These are phyloP conservation scores for Candida krabiensis DNA, from an alignment of 805 yeast genomes.

Conservation along the genomic window DNA sequence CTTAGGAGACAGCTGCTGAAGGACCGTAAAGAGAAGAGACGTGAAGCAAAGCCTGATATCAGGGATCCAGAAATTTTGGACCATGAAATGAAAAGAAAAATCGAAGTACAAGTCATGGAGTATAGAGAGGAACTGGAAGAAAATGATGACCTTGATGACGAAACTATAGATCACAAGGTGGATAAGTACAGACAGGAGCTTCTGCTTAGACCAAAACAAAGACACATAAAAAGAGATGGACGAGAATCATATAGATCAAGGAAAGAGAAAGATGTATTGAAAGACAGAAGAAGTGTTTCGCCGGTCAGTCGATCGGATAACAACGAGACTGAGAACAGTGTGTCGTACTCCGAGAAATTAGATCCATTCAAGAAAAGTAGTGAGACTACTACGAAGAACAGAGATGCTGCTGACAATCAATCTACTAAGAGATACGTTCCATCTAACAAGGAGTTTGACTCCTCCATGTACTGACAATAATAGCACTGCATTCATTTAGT, in stretches of 20 bases:
- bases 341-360: slow-evolving; percentile 15
- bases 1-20: slow-evolving; percentile 34
- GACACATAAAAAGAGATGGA: neutral
- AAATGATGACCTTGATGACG: slow-evolving; percentile 36
- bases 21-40: slow-evolving; percentile 12
- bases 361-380: slow-evolving; percentile 19
- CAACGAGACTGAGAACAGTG: neutral
- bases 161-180: slow-evolving; percentile 34
- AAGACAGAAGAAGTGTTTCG: slow-evolving; percentile 6
- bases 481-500: too few relatives aligned
- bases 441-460: too few relatives aligned
- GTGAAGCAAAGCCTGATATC: slow-evolving; percentile 6
- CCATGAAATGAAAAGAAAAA: slow-evolving; percentile 38
- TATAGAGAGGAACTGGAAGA: slow-evolving; percentile 54
- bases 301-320: neutral
- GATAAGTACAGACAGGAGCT: slow-evolving; percentile 27
- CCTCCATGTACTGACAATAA: too few relatives aligned
- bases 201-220: neutral
- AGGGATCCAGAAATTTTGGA: slow-evolving; percentile 30
- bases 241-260: slow-evolving; percentile 2
- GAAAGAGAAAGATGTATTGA: neutral
- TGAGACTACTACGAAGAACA: too few relatives aligned
- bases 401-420: too few relatives aligned
- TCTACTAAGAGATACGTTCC: too few relatives aligned
- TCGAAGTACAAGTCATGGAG: slow-evolving; percentile 51